A percentile compares a stretch with the other conserved stretches of the same genome.
phyloP scores from a whole-genome alignment of 2,329 filamentous ascomycete genomes.

The Dactylellina cionopaga region DNA sequence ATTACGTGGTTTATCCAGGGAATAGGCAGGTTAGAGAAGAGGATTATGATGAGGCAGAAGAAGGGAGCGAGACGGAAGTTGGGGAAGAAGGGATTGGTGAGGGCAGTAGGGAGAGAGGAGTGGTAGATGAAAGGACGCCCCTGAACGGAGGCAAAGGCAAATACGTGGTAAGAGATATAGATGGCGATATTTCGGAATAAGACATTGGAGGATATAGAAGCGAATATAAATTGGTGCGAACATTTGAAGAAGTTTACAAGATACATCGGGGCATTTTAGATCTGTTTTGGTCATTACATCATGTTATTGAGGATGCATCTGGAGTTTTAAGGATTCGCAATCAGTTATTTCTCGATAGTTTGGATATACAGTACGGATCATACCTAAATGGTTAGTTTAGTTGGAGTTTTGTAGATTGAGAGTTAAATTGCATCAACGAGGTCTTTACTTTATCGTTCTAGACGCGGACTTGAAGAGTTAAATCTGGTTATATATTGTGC shows the following conservation, averaged over 20 bases:
- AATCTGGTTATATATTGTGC: neutral
- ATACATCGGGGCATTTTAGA: neutral
- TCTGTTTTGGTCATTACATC: no score
- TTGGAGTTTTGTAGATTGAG: no score
- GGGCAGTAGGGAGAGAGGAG: neutral
- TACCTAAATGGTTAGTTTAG: no score
- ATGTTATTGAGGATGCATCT: no score
- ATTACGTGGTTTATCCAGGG: constrained; percentile 78
- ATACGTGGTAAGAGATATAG: constrained; percentile 13
- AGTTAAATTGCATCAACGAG: no score
- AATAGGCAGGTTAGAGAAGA: constrained; percentile 16
- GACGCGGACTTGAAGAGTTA: neutral
- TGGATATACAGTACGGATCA: no score
- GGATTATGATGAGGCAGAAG: neutral
- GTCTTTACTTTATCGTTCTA: no score
- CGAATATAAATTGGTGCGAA: neutral
- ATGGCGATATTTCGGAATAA: constrained; percentile 46
- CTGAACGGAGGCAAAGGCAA: constrained; percentile 16
- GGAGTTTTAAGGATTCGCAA: no score
- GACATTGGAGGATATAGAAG: neutral
- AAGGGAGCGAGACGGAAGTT: constrained; percentile 20
- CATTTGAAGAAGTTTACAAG: no score
- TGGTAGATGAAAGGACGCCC: constrained; percentile 33
- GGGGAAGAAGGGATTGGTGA: neutral
- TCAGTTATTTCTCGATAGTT: no score